Evolutionary conservation across 2,329 filamentous ascomycete species (phyloP).

Genomic region (Pestalotiopsis fici): DNA sequence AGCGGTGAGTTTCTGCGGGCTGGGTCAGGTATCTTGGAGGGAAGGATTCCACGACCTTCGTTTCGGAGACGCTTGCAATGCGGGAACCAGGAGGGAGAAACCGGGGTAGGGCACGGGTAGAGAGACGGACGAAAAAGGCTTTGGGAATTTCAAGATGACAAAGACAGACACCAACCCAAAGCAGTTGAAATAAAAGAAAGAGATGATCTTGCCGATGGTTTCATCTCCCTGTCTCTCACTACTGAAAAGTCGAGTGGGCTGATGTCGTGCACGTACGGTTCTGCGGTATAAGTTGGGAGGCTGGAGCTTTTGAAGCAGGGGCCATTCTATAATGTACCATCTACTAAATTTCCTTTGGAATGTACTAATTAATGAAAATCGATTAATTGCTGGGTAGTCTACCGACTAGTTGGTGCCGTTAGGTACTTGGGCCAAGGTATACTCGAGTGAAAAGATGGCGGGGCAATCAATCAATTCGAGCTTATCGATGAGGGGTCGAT

Average conservation of each 20-base stretch:
- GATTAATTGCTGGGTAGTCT: neutral
- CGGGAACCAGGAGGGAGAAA: neutral
- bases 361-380: too few species aligned
- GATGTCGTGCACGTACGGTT: too few species aligned
- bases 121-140: too few species aligned
- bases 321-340: too few species aligned
- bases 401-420: neutral
- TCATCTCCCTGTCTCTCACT: too few species aligned
- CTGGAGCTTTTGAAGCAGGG: too few species aligned
- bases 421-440: neutral
- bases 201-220: neutral
- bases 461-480: conserved; percentile 3
- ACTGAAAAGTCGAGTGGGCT: too few species aligned
- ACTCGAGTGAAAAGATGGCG: neutral
- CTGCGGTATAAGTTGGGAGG: too few species aligned
- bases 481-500: conserved; percentile 1
- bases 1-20: conserved; percentile 8
- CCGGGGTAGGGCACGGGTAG: neutral
- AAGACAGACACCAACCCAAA: neutral
- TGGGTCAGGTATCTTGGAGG: neutral
- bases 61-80: neutral
- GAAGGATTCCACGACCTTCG: neutral
- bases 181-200: neutral
- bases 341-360: too few species aligned
- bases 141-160: neutral